Percentiles rank a stretch among this genome's conserved stretches.
Evolutionary conservation across 306 rosid genomes (phyloP).

Genomic region (Lupinus albus): DNA sequence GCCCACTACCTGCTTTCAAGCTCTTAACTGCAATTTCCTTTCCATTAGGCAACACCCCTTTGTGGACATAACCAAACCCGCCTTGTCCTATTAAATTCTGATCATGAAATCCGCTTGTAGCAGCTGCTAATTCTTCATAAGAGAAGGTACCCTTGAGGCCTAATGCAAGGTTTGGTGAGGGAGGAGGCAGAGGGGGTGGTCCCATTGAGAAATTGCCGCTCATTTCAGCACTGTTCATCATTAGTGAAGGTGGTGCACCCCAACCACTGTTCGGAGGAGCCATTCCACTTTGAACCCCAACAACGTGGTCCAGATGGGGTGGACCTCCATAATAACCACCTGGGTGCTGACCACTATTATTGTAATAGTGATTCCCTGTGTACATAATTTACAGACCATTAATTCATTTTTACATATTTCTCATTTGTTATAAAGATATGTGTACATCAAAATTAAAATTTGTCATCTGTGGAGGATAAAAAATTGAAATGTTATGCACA

Average conservation of each 20-base stretch:
- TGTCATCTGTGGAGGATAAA: no score
- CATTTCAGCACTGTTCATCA: constrained; percentile 52
- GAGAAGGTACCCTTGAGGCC: constrained; percentile 75
- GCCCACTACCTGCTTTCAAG: constrained; percentile 70
- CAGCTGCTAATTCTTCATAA: constrained; percentile 75
- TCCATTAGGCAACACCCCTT: constrained; percentile 78
- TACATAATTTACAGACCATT: background rate
- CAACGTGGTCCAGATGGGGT: constrained; percentile 55
- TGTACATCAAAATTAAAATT: no score
- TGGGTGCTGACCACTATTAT: constrained; percentile 40
- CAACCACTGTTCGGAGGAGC: constrained; percentile 49
- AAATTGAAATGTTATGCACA: background rate
- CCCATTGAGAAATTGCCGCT: constrained; percentile 50
- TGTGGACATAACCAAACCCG: constrained; percentile 87
- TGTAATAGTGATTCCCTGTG: constrained; percentile 51
- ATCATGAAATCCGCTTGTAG: constrained; percentile 61
- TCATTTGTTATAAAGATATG: no score
- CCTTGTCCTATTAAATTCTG: constrained; percentile 78
- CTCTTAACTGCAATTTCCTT: constrained; percentile 84
- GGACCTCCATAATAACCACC: constrained; percentile 45
- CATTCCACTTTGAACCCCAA: constrained; percentile 53
- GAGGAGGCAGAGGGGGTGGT: constrained; percentile 69
- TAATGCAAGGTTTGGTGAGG: constrained; percentile 60
- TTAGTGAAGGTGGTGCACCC: constrained; percentile 47
- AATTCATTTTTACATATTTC: no score